Evolutionary conservation across 768 basidiomycete genomes (phyloP).

Genomic region (Artomyces pyxidatus): DNA sequence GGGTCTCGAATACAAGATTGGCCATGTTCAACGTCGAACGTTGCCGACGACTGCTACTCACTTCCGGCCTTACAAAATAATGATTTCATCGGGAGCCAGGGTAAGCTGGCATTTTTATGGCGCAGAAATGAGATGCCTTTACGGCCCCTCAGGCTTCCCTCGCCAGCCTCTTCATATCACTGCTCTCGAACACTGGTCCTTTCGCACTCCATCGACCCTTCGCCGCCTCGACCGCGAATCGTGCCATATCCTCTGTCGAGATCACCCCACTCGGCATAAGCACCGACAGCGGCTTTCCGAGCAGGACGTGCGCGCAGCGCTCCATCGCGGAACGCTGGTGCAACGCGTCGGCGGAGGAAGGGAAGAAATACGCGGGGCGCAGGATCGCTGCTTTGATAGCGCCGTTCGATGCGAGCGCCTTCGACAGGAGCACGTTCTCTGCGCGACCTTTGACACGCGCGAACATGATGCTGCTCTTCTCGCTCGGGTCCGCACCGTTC

Average conservation of each 20-base stretch:
- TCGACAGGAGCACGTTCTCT: conserved; percentile 12
- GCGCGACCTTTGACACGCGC: conserved; percentile 20
- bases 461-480: conserved; percentile 18
- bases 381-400: conserved; percentile 7
- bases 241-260: conserved; percentile 5
- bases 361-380: conserved; percentile 15
- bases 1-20: no score
- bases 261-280: conserved; percentile 4
- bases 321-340: conserved; percentile 4
- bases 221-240: conserved; percentile 9
- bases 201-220: conserved; percentile 9
- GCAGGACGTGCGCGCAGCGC: conserved; percentile 5
- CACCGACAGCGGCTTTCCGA: conserved; percentile 1
- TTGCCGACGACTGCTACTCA: no score
- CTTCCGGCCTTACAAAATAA: no score
- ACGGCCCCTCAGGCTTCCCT: no score
- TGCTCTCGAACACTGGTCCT: conserved; percentile 7
- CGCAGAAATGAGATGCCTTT: no score
- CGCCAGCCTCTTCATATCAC: conserved; percentile 10
- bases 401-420: conserved; percentile 1
- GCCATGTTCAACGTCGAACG: no score
- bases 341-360: conserved; percentile 9
- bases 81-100: no score
- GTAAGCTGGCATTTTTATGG: no score
- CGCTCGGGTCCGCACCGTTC: conserved; percentile 20